phyloP scores from a whole-genome alignment of 2,329 filamentous ascomycete genomes.

The Helotiales sp. region DNA sequence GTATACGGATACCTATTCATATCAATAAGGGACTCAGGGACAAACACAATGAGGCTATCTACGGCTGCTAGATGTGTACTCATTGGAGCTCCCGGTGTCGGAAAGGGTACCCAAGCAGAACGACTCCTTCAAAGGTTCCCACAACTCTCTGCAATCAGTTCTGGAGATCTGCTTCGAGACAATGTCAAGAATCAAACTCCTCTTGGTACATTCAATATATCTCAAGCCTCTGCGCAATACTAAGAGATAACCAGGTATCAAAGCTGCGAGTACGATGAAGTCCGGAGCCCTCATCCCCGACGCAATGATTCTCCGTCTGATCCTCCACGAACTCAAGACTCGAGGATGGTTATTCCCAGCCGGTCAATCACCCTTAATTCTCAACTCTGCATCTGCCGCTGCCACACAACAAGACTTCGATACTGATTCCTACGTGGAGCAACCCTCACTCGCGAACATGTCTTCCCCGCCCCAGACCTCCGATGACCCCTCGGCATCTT shows the following conservation, averaged over 20 bases:
- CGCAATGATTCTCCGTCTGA: slow-evolving; percentile 87
- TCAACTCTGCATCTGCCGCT: slow-evolving; percentile 33
- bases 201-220: slow-evolving; percentile 64
- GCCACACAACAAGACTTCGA: slow-evolving; percentile 46
- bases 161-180: slow-evolving; percentile 86
- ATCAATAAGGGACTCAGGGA: not conserved
- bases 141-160: slow-evolving; percentile 88
- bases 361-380: slow-evolving; percentile 46
- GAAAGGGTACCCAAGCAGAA: slow-evolving; percentile 95
- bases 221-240: slow-evolving; percentile 8
- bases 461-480: slow-evolving; percentile 54
- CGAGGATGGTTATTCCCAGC: slow-evolving; percentile 77
- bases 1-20: no score
- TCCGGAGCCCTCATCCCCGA: slow-evolving; percentile 90
- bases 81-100: slow-evolving; percentile 87
- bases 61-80: slow-evolving; percentile 92
- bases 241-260: slow-evolving; percentile 66
- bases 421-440: slow-evolving; percentile 39
- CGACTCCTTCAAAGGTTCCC: slow-evolving; percentile 85
- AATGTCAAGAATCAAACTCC: slow-evolving; percentile 91
- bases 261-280: slow-evolving; percentile 89
- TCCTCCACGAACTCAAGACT: slow-evolving; percentile 83
- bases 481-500: slow-evolving; percentile 79
- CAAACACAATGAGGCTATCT: slow-evolving; percentile 64
- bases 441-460: slow-evolving; percentile 42